Conservation (phyloP, 352 stramenopile species). For the Nannochloropsis limnetica region DNA sequence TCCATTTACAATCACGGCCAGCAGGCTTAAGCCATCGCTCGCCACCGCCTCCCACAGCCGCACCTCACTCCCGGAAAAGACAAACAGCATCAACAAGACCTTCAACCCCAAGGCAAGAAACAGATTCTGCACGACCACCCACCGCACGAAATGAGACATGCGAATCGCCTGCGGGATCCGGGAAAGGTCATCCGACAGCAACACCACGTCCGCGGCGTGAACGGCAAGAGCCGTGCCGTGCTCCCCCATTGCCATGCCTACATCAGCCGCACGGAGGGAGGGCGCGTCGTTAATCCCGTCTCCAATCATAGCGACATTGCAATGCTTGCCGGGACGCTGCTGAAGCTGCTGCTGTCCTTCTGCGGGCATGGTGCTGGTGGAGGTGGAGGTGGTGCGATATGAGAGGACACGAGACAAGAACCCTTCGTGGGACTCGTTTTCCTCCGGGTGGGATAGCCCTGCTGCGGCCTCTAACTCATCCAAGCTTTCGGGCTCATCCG, state of each 20-base stretch:
- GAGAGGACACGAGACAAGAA: not conserved
- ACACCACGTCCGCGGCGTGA: slow-evolving; percentile 84
- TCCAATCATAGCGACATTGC: slow-evolving; percentile 76
- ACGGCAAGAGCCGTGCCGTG: slow-evolving; percentile 80
- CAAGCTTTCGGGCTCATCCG: not conserved
- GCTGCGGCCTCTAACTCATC: not conserved
- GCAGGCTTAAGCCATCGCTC: slow-evolving; percentile 2
- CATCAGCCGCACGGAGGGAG: slow-evolving; percentile 83
- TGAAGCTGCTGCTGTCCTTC: not conserved
- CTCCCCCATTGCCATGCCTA: slow-evolving; percentile 83
- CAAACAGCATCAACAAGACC: slow-evolving; percentile 29
- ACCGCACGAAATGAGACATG: not conserved
- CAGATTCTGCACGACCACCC: slow-evolving; percentile 35
- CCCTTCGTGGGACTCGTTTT: not conserved
- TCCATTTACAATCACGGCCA: slow-evolving; percentile 6
- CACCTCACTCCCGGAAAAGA: not conserved
- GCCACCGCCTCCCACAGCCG: slow-evolving; percentile 14
- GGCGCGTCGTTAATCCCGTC: slow-evolving; percentile 97
- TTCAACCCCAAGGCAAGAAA: slow-evolving; percentile 36
- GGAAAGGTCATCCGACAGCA: slow-evolving; percentile 62
- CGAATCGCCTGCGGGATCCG: slow-evolving; percentile 18
- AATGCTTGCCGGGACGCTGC: slow-evolving; percentile 50
- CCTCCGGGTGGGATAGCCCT: not conserved
- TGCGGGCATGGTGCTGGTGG: not conserved
- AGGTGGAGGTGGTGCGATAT: not conserved